A percentile compares a stretch with the other conserved stretches of the same genome.
Conservation (phyloP, 257 asterid species). For the Solanum bukasovii region DNA sequence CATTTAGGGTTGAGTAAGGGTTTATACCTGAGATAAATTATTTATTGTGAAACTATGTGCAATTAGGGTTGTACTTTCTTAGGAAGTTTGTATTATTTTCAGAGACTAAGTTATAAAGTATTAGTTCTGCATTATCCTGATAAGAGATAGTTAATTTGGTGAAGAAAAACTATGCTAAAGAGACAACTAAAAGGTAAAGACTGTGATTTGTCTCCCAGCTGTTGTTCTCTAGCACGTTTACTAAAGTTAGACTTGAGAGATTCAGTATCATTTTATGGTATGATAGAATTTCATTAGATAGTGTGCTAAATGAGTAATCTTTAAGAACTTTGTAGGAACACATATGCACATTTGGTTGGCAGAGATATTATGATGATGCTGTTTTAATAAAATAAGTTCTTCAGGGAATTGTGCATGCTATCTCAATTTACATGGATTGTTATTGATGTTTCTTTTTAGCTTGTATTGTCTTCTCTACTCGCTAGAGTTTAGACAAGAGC, state of each 20-base stretch:
- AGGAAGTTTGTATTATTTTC: neutral
- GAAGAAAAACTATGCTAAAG: neutral
- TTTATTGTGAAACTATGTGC: neutral
- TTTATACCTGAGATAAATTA: neutral
- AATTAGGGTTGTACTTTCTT: neutral
- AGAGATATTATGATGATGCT: neutral
- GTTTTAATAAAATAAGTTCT: neutral
- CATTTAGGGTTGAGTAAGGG: slow-evolving; percentile 2
- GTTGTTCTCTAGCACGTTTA: neutral
- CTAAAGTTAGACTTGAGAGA: neutral
- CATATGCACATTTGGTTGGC: neutral
- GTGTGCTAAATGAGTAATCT: neutral
- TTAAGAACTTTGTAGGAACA: neutral
- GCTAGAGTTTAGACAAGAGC: neutral
- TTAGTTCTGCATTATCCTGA: neutral
- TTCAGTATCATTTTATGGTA: neutral
- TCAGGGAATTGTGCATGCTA: neutral
- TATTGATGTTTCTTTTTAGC: neutral
- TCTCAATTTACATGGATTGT: neutral
- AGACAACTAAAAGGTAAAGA: neutral
- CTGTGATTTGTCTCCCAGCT: neutral
- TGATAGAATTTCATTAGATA: neutral
- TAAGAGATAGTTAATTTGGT: neutral
- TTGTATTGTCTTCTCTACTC: neutral
- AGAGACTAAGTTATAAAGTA: neutral